Conservation (phyloP, 176 grass and related monocot genomes). For the sorghum (Sorghum bicolor) region Sorghum_bicolor_NCBIv3 NC_012873.2:58120001-58120500, state of each 20-base stretch:
- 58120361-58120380: slow-evolving; percentile 71
- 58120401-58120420: slow-evolving; percentile 67
- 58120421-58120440: slow-evolving; percentile 81
- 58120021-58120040: slow-evolving; percentile 63
- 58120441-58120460: slow-evolving; percentile 71
- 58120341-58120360: slow-evolving; percentile 4
- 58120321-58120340: neutral
- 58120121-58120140: slow-evolving; percentile 69
- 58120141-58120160: slow-evolving; percentile 15
- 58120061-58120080: slow-evolving; percentile 69
- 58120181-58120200: slow-evolving; percentile 21
- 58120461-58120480: slow-evolving; percentile 47
- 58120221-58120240: slow-evolving; percentile 60
- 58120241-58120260: slow-evolving; percentile 89
- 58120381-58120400: slow-evolving; percentile 94
- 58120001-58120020: slow-evolving; percentile 62
- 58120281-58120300: slow-evolving; percentile 72
- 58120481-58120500: slow-evolving; percentile 46
- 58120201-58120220: slow-evolving; percentile 48
- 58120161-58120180: neutral
- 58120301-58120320: slow-evolving; percentile 11
- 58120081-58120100: slow-evolving; percentile 86
- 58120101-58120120: slow-evolving; percentile 87
- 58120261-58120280: slow-evolving; percentile 91
- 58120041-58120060: slow-evolving; percentile 86